A percentile compares a stretch with the other conserved stretches of the same genome.
These are phyloP conservation scores for Akanthomyces muscarius DNA, from an alignment of 2,329 filamentous ascomycete species.

Conservation along the genomic window DNA sequence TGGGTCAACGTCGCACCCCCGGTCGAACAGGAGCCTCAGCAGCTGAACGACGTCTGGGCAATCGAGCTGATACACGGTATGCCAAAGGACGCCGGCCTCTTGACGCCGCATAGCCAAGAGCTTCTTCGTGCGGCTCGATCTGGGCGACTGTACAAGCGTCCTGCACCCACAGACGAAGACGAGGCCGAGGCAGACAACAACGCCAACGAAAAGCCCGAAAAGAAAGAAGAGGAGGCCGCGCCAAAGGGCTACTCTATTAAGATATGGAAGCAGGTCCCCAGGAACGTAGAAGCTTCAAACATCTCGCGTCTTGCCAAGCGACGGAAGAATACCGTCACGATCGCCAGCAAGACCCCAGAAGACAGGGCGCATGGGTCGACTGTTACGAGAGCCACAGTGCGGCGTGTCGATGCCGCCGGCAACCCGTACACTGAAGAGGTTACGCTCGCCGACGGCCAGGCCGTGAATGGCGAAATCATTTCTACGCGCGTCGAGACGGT, in stretches of 20 bases:
- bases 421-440: constrained; percentile 83
- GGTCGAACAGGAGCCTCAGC: constrained; percentile 57
- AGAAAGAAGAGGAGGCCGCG: constrained; percentile 59
- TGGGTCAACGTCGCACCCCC: constrained; percentile 65
- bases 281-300: constrained; percentile 51
- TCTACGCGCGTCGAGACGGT: constrained; percentile 48
- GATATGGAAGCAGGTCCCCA: constrained; percentile 59
- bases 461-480: constrained; percentile 77
- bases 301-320: constrained; percentile 58
- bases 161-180: constrained; percentile 58
- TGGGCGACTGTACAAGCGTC: constrained; percentile 70
- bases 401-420: constrained; percentile 71
- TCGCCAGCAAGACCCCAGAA: constrained; percentile 49
- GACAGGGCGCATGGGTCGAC: constrained; percentile 47
- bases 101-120: constrained; percentile 76
- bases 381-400: constrained; percentile 74
- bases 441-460: constrained; percentile 73
- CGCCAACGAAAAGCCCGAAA: constrained; percentile 50
- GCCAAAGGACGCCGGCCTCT: constrained; percentile 77
- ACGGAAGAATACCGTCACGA: constrained; percentile 56
- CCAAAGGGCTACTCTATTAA: constrained; percentile 52
- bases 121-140: constrained; percentile 77
- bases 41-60: constrained; percentile 67
- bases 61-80: constrained; percentile 71
- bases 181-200: constrained; percentile 48